Evolutionary conservation across 495 filamentous ascomycete species (phyloP).

Genomic region (Aspergillus nidulans): DNA sequence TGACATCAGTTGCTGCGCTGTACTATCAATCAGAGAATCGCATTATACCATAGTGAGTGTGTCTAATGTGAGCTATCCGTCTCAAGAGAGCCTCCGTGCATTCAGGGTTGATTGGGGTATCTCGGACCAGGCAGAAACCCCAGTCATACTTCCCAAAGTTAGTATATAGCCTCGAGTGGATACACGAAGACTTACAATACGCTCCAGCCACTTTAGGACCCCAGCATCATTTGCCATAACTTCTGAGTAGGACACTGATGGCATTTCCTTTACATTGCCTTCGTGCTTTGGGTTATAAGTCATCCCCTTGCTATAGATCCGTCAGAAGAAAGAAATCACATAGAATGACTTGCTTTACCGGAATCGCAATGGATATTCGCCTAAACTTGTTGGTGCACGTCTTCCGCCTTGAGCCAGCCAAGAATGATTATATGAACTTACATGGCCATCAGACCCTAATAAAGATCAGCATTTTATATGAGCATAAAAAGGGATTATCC

Average conservation of each 20-base stretch:
- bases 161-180: background rate
- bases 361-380: slow-evolving; percentile 16
- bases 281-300: slow-evolving; percentile 12
- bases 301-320: slow-evolving; percentile 24
- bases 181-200: slow-evolving; percentile 47
- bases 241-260: slow-evolving; percentile 51
- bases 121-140: slow-evolving; percentile 69
- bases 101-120: slow-evolving; percentile 61
- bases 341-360: slow-evolving; percentile 5
- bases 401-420: slow-evolving; percentile 33
- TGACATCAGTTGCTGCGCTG: background rate
- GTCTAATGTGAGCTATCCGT: slow-evolving; percentile 74
- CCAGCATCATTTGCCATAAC: slow-evolving; percentile 56
- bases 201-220: slow-evolving; percentile 50
- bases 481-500: background rate
- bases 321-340: background rate
- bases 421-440: slow-evolving; percentile 52
- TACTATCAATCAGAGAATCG: background rate
- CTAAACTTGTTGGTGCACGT: no score
- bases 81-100: slow-evolving; percentile 67
- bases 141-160: slow-evolving; percentile 39
- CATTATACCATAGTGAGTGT: slow-evolving; percentile 76
- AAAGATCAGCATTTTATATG: slow-evolving; percentile 17
- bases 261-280: slow-evolving; percentile 37
- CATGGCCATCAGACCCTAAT: slow-evolving; percentile 46